Evolutionary conservation across 768 basidiomycete genomes (phyloP), one percentile per base, ranked within the genome.

Genomic region (Leccinum boreale): DNA sequence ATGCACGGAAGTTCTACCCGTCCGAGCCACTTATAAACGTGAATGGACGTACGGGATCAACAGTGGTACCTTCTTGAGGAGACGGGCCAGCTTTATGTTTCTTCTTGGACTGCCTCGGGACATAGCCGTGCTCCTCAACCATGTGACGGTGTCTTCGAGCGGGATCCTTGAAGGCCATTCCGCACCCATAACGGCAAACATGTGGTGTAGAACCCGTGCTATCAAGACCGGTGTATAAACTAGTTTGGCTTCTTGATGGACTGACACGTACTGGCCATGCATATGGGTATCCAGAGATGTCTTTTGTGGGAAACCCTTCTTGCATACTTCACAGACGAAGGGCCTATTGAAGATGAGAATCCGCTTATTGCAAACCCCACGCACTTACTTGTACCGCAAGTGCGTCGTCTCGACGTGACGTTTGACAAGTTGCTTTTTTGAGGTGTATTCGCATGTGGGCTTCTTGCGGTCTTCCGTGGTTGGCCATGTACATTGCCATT

Each of bases 361-460:
- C 24, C n/a, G 46, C 49, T 52, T 47, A n/a, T 36, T n/a, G 53
- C 50, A 47, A 65, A 54, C 31, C 42, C 39, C 36, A 39, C n/a
- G 65, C 42, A 59, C 83, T 58, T 59, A 84, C 87, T 82, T 84
- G 62, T 82, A 76, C 52, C 80, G 77, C 48, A 89, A 67, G 65
- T 88, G 87, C 14, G 80, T 82, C 9, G 81, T 81, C 68, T 85
- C 79, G 49, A 89, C 77, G 67, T 89, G 87, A 26, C 87, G 78
- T 68, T 86, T 87, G 57, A 88, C 83, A 45, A 86, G 76, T 66
- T 87, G 86, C 68, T 84, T 86, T 65, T 84, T 83, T 24, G 79
- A 74, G 33, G 67, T 66, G 59, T 81, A 81, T 21, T 72, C 67
- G 60, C 81, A 83, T 47, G 62, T 65, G 35, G 65, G 65, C 29